Evolutionary conservation across 352 stramenopile species (phyloP).

Genomic region (Phytophthora sp.): DNA sequence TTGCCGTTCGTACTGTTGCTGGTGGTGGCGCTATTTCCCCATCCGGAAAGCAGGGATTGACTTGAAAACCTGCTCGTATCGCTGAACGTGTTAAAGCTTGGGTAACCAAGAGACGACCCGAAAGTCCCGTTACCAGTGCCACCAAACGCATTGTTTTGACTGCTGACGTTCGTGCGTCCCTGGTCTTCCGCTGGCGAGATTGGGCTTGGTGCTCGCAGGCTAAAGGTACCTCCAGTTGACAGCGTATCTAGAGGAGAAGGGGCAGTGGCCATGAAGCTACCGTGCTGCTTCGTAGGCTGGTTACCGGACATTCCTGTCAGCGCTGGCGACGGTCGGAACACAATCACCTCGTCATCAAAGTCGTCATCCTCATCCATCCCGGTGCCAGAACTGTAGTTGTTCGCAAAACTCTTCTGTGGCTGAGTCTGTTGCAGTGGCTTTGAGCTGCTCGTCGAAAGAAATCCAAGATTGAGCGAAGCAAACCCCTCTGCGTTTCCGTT

Average conservation of each 20-base stretch:
- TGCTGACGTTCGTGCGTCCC: constrained; percentile 10
- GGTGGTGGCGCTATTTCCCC: constrained; percentile 43
- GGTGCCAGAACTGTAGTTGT: constrained; percentile 1
- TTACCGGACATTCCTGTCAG: constrained; percentile 31
- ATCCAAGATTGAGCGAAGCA: constrained; percentile 37
- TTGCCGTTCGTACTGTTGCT: constrained; percentile 14
- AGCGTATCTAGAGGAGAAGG: constrained; percentile 33
- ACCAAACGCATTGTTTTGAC: constrained; percentile 40
- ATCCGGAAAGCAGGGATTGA: constrained; percentile 49
- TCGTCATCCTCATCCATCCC: constrained; percentile 67
- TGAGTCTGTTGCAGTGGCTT: constrained; percentile 18
- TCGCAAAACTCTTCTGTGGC: constrained; percentile 9
- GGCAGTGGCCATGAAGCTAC: constrained; percentile 4
- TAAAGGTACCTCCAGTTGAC: constrained; percentile 31
- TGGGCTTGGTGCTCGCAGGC: constrained; percentile 32
- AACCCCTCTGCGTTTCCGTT: constrained; percentile 21
- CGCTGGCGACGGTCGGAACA: constrained; percentile 71
- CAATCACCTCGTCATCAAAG: constrained; percentile 87
- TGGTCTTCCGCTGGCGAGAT: constrained; percentile 30
- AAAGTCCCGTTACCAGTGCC: constrained; percentile 38
- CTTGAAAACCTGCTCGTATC: constrained; percentile 50
- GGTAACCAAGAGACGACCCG: constrained; percentile 59
- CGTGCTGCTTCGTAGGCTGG: constrained; percentile 28
- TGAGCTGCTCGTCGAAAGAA: constrained; percentile 25
- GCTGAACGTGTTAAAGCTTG: constrained; percentile 70